Percentiles rank a stretch among this genome's conserved stretches.
Evolutionary conservation across 768 basidiomycete species (phyloP).

Genomic region (Amanita jacksonii): DNA sequence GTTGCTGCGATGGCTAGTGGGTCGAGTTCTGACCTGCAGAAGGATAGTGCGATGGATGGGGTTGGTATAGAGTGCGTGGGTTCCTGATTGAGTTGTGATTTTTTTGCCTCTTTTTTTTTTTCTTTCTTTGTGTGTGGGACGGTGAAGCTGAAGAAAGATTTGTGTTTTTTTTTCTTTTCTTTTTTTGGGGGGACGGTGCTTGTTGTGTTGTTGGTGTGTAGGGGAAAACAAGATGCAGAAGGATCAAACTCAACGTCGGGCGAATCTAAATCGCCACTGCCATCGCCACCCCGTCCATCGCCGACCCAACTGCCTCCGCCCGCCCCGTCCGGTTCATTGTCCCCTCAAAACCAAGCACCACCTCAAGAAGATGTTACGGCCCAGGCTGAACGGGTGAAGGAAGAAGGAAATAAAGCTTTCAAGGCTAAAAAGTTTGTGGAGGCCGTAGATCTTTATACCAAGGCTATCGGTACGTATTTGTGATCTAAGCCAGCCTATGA

Average conservation of each 20-base stretch:
- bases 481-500: too few relatives aligned
- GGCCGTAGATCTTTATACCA: slow-evolving; percentile 66
- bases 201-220: background rate
- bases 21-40: slow-evolving; percentile 3
- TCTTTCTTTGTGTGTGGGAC: too few relatives aligned
- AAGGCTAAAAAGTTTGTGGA: slow-evolving; percentile 54
- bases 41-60: too few relatives aligned
- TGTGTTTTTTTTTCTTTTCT: too few relatives aligned
- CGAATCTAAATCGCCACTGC: background rate
- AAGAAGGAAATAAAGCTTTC: slow-evolving; percentile 68
- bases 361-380: slow-evolving; percentile 30
- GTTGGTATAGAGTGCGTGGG: too few relatives aligned
- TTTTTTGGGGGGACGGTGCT: too few relatives aligned
- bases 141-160: background rate
- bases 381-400: slow-evolving; percentile 57
- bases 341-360: background rate
- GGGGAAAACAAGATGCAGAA: background rate
- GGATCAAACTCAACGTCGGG: background rate
- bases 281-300: background rate
- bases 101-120: too few relatives aligned
- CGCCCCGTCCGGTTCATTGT: background rate
- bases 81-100: too few relatives aligned
- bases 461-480: slow-evolving; percentile 61
- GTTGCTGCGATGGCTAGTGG: background rate
- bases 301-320: background rate